These are phyloP conservation scores for Zygosaccharomyces siamensis DNA, from an alignment of 805 yeast genomes.

Conservation along the genomic window DNA sequence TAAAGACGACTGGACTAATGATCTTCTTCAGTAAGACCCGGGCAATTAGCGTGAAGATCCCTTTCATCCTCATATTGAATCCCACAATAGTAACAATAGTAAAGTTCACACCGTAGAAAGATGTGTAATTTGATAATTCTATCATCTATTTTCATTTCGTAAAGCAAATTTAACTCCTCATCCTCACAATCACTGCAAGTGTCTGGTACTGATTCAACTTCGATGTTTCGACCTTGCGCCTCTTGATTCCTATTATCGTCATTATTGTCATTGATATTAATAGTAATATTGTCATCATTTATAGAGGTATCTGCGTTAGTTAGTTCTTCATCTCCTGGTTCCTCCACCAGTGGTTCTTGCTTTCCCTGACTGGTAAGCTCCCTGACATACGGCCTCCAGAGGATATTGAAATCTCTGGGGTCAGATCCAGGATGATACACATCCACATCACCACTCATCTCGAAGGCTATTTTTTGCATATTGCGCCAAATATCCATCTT, in stretches of 20 bases:
- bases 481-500: conserved; percentile 20
- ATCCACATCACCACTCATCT: conserved; percentile 39
- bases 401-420: conserved; percentile 34
- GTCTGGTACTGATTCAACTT: conserved; percentile 13
- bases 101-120: conserved; percentile 38
- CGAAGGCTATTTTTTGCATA: conserved; percentile 42
- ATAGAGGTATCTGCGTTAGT: background rate
- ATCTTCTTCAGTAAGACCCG: conserved; percentile 44
- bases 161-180: conserved; percentile 33
- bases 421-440: conserved; percentile 22
- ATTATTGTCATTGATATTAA: background rate
- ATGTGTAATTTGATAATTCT: conserved; percentile 34
- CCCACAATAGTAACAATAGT: conserved; percentile 52
- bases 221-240: conserved; percentile 2
- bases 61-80: conserved; percentile 33
- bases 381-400: conserved; percentile 42
- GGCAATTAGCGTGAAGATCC: conserved; percentile 44
- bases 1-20: conserved; percentile 30
- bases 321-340: conserved; percentile 5
- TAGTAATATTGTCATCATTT: background rate
- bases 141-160: conserved; percentile 26
- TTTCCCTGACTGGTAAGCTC: conserved; percentile 11
- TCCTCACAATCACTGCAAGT: conserved; percentile 18
- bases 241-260: background rate
- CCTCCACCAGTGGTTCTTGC: conserved; percentile 15